Evolutionary conservation across 2,329 filamentous ascomycete genomes (phyloP).

Genomic region (Aspergillus eucalypticola): DNA sequence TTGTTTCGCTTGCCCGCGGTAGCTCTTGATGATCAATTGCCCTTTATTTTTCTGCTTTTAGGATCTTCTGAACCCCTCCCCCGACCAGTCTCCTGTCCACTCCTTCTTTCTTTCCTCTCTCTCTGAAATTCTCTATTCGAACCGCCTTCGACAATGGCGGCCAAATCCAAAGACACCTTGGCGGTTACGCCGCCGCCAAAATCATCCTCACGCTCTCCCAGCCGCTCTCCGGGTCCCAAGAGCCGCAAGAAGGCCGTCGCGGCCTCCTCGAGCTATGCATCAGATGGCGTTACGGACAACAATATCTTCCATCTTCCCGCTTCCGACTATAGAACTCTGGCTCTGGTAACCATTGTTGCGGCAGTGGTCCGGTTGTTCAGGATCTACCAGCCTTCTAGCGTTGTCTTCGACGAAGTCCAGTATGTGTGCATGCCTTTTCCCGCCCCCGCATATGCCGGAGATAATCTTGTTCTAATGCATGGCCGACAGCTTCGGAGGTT

Average conservation of each 20-base stretch:
- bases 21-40: slow-evolving; percentile 11
- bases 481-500: slow-evolving; percentile 80
- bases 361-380: slow-evolving; percentile 83
- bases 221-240: slow-evolving; percentile 43
- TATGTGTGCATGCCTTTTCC: slow-evolving; percentile 53
- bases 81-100: slow-evolving; percentile 14
- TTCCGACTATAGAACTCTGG: slow-evolving; percentile 78
- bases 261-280: slow-evolving; percentile 45
- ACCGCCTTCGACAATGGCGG: slow-evolving; percentile 25
- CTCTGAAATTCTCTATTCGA: slow-evolving; percentile 5
- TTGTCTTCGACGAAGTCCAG: slow-evolving; percentile 99
- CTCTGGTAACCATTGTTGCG: slow-evolving; percentile 71
- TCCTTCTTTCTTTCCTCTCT: not conserved
- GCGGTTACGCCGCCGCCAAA: slow-evolving; percentile 38
- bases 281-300: slow-evolving; percentile 70
- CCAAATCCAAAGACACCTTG: slow-evolving; percentile 37
- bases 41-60: slow-evolving; percentile 11
- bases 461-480: slow-evolving; percentile 7
- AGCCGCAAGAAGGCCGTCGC: slow-evolving; percentile 33
- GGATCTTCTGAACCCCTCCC: slow-evolving; percentile 16
- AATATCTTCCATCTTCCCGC: slow-evolving; percentile 85
- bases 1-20: slow-evolving; percentile 9
- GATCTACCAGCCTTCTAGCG: slow-evolving; percentile 93
- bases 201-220: slow-evolving; percentile 37
- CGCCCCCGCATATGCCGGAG: slow-evolving; percentile 2